A percentile compares a stretch with the other conserved stretches of the same genome.
These are phyloP conservation scores for Fagopyrum homotropicum DNA, from an alignment of 148 eudicot genomes.

Conservation along the genomic window DNA sequence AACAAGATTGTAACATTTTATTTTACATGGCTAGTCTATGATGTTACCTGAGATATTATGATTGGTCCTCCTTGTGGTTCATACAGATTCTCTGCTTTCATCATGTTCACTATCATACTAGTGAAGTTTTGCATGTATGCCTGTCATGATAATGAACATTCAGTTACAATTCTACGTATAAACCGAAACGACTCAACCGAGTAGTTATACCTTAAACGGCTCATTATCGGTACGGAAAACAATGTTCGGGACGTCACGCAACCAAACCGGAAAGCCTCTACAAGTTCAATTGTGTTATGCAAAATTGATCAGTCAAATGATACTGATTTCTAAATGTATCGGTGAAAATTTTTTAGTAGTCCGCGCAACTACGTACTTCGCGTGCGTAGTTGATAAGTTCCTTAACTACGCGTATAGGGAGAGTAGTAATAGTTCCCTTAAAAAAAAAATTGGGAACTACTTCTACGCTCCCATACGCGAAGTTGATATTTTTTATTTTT, in stretches of 20 bases:
- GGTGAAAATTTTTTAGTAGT: no score
- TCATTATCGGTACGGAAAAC: constrained; percentile 40
- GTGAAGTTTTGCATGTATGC: constrained; percentile 41
- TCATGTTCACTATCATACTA: constrained; percentile 34
- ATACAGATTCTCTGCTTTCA: constrained; percentile 41
- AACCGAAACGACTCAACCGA: not conserved
- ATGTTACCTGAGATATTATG: constrained; percentile 40
- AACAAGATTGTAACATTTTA: not conserved
- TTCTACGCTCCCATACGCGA: no score
- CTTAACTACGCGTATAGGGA: no score
- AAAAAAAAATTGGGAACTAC: no score
- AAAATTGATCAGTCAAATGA: not conserved
- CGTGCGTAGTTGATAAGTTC: no score
- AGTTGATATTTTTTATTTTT: no score
- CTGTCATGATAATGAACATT: constrained; percentile 18
- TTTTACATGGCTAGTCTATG: not conserved
- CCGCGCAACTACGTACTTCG: no score
- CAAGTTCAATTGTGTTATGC: not conserved
- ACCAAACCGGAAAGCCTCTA: constrained; percentile 54
- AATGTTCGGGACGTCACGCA: constrained; percentile 41
- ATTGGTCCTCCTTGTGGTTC: constrained; percentile 60
- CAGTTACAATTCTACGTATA: not conserved
- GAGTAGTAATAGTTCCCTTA: no score
- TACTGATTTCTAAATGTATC: no score
- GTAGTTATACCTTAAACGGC: constrained; percentile 33